Base-by-base conservation (phyloP, 2,329 filamentous ascomycete species). In the Neopestalotiopsis clavispora region DNA sequence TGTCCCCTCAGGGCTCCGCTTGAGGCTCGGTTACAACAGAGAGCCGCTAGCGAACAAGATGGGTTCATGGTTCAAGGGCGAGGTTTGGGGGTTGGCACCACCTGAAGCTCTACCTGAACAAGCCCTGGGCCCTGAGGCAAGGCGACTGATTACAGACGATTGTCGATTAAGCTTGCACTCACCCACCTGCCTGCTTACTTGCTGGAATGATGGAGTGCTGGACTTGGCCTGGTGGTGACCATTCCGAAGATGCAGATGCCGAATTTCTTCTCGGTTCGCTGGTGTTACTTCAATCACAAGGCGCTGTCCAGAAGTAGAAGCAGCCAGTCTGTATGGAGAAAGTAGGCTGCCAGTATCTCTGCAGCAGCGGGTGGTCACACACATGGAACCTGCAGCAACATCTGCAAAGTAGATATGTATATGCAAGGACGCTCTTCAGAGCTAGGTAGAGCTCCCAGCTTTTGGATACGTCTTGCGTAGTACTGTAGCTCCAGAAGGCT, bases 211-310 rank as follows among this genome's bases (percentile, higher is more conserved):
- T 38, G 34, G 34, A 38, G 34, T 56, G 20, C 20, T 56, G 17
- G 6, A 23, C 30, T 10, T 28, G 60, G 63, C 38, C 63, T 62
- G 58, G 64, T 28, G 59, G 52, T 40, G 59, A 61, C 34, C 9
- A 38, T 38, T 61, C 49, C 69, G 17, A 64, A 59, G 49, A 65
- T 69, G 60, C 40, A 70, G 66, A 70, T 69, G 65, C 60, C 67
- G 67, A 57, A 52, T n/a, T 28, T 62, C 40, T 57, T 69, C 64
- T 62, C 56, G 64, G 64, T 49, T 57, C 60, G 64, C 57, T 66
- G 67, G 49, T 65, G 67, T 45, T 64, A 40, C 61, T 64, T 45
- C 34, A 42, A 20, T 45, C 32, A 57, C 28, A 20, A 66, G 23
- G 23, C 17, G 42, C 20, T 28, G 20, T 23, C 34, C 63, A 23